Base-by-base conservation (phyloP, 1,139 yeast species). In the Barnettozyma hawaiiensis region DNA sequence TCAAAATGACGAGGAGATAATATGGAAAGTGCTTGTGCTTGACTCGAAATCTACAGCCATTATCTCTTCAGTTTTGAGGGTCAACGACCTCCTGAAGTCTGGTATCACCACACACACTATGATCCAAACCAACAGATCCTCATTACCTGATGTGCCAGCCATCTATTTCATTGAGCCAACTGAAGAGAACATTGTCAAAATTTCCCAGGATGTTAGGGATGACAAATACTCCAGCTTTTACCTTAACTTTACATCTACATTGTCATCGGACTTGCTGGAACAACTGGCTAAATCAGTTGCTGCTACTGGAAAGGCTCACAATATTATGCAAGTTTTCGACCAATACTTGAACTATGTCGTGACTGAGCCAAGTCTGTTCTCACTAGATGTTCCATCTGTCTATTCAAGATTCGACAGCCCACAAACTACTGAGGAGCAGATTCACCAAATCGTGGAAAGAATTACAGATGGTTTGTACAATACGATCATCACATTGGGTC, bases 11-110 rank as follows among this genome's bases (percentile, higher is more conserved):
- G 81, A 78, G 53, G 89, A 81, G 49, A 73, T 84, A 44, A 71
- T 83, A 27, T 94, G 98, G 99, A 92, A 94, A 61, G 96, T 86
- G n/a, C 71, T 92, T 46, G 78, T 94, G 8, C 72, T 92, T 54
- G 99, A 92, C 62, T 60, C 71, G 31, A 76, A 82, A 45, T 85
- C 96, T 28, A 84, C 95, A 31, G 84, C 85, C 16, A 82, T 92
- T 38, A 76, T 92, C 15, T 89, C 97, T 1, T 85, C 96, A 8
- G 94, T 92, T 9, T 65, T 94, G 47, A 71, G 97, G 47, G 96
- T 92, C 47, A 89, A 87, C 57, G 98, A 94, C 60, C 70, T 92
- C 53, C 71, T 90, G 56, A 78, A 83, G 47, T 85, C 87, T 57
- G 97, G 97, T 6, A 80, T 92, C 44, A 92, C 98, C 0, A 84